phyloP scores from a whole-genome alignment of 2,329 filamentous ascomycete species.

The Fusarium sp. region DNA sequence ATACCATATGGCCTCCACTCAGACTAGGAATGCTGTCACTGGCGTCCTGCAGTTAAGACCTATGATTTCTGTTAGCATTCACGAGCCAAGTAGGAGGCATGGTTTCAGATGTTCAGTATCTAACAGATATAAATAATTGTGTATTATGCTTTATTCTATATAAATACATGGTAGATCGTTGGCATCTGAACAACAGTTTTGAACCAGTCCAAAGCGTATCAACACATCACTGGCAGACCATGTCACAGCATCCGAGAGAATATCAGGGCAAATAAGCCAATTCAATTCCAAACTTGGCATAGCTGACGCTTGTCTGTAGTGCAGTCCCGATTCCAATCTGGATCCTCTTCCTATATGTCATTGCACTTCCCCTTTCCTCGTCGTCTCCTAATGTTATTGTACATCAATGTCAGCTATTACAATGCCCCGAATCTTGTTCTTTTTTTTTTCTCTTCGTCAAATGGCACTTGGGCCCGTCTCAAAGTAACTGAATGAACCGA shows the following conservation, averaged over 20 bases:
- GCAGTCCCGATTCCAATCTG: slow-evolving; percentile 42
- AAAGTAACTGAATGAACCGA: slow-evolving; percentile 3
- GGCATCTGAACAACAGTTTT: no score
- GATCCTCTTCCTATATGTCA: slow-evolving; percentile 41
- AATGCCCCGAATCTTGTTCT: slow-evolving; percentile 25
- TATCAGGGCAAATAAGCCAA: slow-evolving; percentile 36
- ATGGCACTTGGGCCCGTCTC: slow-evolving; percentile 13
- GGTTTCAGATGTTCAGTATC: no score
- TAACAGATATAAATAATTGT: no score
- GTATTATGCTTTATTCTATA: neutral
- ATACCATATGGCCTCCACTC: no score
- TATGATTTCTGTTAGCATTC: no score
- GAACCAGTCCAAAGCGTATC: neutral
- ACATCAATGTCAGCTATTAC: slow-evolving; percentile 43
- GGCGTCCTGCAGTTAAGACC: no score
- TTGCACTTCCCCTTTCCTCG: slow-evolving; percentile 25
- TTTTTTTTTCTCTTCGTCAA: slow-evolving; percentile 15
- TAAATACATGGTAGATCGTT: neutral
- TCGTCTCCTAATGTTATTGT: slow-evolving; percentile 37
- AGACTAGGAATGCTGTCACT: no score
- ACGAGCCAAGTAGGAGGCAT: no score
- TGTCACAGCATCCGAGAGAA: slow-evolving; percentile 18
- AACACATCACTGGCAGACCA: neutral
- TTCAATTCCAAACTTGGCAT: slow-evolving; percentile 38
- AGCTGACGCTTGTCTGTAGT: slow-evolving; percentile 28